Percentiles rank a stretch among this genome's conserved stretches.
phyloP scores from a whole-genome alignment of 2,329 filamentous ascomycete genomes.

The Triangularia verruculosa region DNA sequence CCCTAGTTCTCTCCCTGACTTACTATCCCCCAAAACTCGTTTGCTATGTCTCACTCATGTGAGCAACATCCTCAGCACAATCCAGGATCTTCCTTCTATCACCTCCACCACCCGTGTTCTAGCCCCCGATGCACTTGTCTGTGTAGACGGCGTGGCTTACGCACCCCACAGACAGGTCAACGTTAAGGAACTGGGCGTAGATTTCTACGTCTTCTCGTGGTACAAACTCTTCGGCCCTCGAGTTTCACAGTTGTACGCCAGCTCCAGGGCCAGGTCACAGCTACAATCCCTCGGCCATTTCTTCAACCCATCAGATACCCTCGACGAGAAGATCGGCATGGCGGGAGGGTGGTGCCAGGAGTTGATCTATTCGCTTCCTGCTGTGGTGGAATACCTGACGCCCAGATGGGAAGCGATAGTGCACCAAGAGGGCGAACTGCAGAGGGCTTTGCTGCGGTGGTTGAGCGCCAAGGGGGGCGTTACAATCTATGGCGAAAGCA shows the following conservation, averaged over 20 bases:
- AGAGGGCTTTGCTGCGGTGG: slow-evolving; percentile 54
- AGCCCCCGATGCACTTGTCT: slow-evolving; percentile 56
- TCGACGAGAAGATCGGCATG: slow-evolving; percentile 66
- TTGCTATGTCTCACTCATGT: slow-evolving; percentile 72
- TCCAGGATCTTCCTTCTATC: slow-evolving; percentile 60
- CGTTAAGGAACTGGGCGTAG: slow-evolving; percentile 64
- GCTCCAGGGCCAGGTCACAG: slow-evolving; percentile 50
- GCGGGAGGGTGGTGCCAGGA: slow-evolving; percentile 67
- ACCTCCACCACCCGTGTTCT: slow-evolving; percentile 49
- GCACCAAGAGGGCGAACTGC: slow-evolving; percentile 55
- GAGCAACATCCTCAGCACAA: slow-evolving; percentile 70
- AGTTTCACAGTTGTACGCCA: slow-evolving; percentile 67
- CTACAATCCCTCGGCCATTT: slow-evolving; percentile 60
- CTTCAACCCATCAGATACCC: slow-evolving; percentile 59
- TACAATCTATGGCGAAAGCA: slow-evolving; percentile 54
- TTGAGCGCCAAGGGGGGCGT: slow-evolving; percentile 49
- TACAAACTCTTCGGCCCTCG: slow-evolving; percentile 83
- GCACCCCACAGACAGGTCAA: slow-evolving; percentile 71
- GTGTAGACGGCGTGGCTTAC: slow-evolving; percentile 73
- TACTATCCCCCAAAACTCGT: slow-evolving; percentile 63
- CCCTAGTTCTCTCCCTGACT: slow-evolving; percentile 52
- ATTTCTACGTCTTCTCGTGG: slow-evolving; percentile 78
- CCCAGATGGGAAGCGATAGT: slow-evolving; percentile 48
- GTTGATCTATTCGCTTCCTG: slow-evolving; percentile 59
- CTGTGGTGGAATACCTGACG: slow-evolving; percentile 58